Conservation (phyloP, 2,329 filamentous ascomycete genomes). For the Penicillium sp. region DNA sequence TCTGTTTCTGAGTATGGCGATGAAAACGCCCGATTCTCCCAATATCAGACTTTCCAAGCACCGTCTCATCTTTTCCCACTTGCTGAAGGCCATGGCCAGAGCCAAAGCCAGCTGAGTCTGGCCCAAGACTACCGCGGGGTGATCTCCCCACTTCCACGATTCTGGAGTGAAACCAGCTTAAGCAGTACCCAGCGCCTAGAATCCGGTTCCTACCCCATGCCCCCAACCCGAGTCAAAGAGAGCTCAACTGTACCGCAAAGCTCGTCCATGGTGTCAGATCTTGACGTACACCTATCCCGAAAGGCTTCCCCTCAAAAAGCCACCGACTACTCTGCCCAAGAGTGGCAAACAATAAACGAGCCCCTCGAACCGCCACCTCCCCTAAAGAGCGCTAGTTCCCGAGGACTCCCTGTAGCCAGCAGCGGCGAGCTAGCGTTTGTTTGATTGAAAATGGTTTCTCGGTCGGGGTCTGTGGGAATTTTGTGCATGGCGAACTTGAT, state of each 20-base stretch:
- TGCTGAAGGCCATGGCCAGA: constrained; percentile 18
- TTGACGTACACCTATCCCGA: constrained; percentile 23
- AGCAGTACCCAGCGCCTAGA: constrained; percentile 25
- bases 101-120: constrained; percentile 35
- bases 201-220: constrained; percentile 15
- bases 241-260: constrained; percentile 17
- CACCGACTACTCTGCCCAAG: not conserved
- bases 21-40: constrained; percentile 31
- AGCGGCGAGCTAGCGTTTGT: constrained; percentile 27
- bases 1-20: constrained; percentile 39
- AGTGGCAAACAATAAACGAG: constrained; percentile 10
- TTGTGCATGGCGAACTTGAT: constrained; percentile 25
- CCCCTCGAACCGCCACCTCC: constrained; percentile 17
- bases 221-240: constrained; percentile 2
- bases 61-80: constrained; percentile 22
- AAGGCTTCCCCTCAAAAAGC: constrained; percentile 12
- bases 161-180: constrained; percentile 37
- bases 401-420: constrained; percentile 22
- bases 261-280: constrained; percentile 23
- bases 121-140: constrained; percentile 38
- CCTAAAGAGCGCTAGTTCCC: constrained; percentile 11
- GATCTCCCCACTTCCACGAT: constrained; percentile 37
- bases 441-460: constrained; percentile 9
- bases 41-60: constrained; percentile 30
- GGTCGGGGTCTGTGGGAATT: constrained; percentile 16